Evolutionary conservation across 257 asterid species (phyloP).

Genomic region (Thymus quinquecostatus): DNA sequence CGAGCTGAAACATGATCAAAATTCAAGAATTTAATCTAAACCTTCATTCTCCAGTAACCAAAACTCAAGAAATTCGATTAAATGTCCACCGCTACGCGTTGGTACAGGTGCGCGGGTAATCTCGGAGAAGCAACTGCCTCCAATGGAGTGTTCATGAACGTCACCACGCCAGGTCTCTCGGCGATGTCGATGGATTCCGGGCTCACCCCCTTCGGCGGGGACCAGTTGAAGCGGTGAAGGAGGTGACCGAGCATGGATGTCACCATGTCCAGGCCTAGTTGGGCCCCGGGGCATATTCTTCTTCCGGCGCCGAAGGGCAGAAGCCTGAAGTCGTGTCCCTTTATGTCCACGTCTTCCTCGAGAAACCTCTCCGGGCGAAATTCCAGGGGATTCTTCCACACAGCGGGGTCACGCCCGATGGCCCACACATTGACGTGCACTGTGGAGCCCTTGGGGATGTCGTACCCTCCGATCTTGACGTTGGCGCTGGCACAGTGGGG

Average conservation of each 20-base stretch:
- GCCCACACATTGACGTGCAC: constrained; percentile 76
- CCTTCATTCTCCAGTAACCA: background rate
- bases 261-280: constrained; percentile 65
- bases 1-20: background rate
- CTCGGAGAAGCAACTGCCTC: constrained; percentile 59
- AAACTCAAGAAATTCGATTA: constrained; percentile 1
- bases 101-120: constrained; percentile 35
- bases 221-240: constrained; percentile 70
- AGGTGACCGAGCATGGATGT: constrained; percentile 72
- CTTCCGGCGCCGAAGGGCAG: constrained; percentile 79
- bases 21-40: background rate
- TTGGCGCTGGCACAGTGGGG: constrained; percentile 30
- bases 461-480: constrained; percentile 26
- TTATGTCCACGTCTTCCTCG: constrained; percentile 72
- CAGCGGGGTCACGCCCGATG: constrained; percentile 60
- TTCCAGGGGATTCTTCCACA: constrained; percentile 62
- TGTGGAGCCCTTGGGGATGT: constrained; percentile 32
- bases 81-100: constrained; percentile 5
- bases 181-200: constrained; percentile 54
- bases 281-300: constrained; percentile 77
- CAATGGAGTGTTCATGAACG: constrained; percentile 67
- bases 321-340: constrained; percentile 65
- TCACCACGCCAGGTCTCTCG: constrained; percentile 65
- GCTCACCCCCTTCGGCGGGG: constrained; percentile 47
- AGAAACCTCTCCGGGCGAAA: constrained; percentile 69